These are phyloP conservation scores for Mycena vitilis DNA, from an alignment of 768 basidiomycete species.

Conservation along the genomic window DNA sequence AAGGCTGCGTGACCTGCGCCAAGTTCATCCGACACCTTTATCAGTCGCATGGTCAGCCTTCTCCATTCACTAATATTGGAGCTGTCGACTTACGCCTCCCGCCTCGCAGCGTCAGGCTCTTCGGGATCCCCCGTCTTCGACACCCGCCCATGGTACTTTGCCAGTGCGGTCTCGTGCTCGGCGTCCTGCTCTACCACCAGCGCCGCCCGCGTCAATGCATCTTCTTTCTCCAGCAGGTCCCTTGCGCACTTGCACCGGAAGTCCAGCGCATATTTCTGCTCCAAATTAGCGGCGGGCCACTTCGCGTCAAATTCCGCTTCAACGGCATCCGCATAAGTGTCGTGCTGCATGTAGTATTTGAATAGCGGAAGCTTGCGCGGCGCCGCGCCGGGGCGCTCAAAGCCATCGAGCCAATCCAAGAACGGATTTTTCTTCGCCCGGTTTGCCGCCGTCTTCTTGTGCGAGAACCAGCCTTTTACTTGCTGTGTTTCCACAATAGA, in stretches of 20 bases:
- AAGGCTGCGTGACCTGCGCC: constrained; percentile 3
- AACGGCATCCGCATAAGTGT: not conserved
- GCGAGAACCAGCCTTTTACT: not conserved
- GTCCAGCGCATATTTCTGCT: not conserved
- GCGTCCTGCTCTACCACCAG: not conserved
- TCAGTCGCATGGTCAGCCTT: too few species aligned
- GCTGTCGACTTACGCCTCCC: constrained; percentile 1
- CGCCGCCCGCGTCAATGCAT: not conserved
- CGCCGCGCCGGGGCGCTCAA: not conserved
- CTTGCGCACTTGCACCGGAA: constrained; percentile 18
- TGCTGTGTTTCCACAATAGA: not conserved
- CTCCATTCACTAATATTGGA: too few species aligned
- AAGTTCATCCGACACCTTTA: constrained; percentile 5
- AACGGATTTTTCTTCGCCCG: not conserved
- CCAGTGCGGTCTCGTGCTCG: not conserved
- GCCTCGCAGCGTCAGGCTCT: not conserved
- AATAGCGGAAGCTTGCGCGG: constrained; percentile 2
- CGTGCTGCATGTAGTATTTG: constrained; percentile 14
- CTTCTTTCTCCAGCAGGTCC: not conserved
- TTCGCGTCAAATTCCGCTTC: not conserved
- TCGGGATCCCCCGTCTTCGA: not conserved
- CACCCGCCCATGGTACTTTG: not conserved
- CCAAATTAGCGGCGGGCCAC: not conserved
- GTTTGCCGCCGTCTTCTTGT: constrained; percentile 2
- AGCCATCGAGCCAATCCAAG: not conserved